Evolutionary conservation across 2,329 filamentous ascomycete species (phyloP).

Genomic region (Xylariaceae sp.): DNA sequence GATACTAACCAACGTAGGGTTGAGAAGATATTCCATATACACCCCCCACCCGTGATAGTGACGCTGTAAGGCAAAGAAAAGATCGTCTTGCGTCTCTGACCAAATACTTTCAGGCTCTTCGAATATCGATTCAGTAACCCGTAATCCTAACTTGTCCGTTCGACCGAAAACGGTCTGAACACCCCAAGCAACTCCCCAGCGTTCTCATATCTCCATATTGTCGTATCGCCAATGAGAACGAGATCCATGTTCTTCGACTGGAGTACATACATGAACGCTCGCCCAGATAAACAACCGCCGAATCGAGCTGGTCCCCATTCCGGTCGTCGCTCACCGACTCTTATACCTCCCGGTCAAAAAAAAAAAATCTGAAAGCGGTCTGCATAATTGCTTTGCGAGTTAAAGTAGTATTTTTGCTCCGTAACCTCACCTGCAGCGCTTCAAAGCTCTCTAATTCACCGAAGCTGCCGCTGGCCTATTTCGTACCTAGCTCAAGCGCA

Average conservation of each 20-base stretch:
- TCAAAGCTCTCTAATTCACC: constrained; percentile 14
- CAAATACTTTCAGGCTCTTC: no score
- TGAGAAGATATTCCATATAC: constrained; percentile 3
- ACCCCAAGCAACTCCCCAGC: constrained; percentile 21
- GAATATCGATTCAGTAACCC: no score
- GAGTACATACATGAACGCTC: no score
- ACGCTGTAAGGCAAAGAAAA: constrained; percentile 12
- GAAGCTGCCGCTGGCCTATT: constrained; percentile 14
- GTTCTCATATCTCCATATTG: constrained; percentile 1
- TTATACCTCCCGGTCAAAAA: constrained; percentile 16
- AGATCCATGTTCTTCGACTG: background rate
- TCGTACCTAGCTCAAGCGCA: constrained; percentile 28
- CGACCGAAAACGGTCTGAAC: constrained; percentile 21
- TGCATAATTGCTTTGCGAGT: constrained; percentile 17
- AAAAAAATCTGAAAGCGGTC: constrained; percentile 19
- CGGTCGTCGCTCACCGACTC: constrained; percentile 28
- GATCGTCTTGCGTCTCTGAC: background rate
- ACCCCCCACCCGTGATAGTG: constrained; percentile 4
- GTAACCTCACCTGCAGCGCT: constrained; percentile 25
- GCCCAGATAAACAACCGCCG: background rate
- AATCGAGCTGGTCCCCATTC: constrained; percentile 25
- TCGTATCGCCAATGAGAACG: background rate
- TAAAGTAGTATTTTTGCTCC: constrained; percentile 7
- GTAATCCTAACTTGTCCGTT: constrained; percentile 7
- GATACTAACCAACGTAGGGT: background rate